These are phyloP conservation scores for Bipolaris bicolor DNA, from an alignment of 2,329 filamentous ascomycete genomes.

Conservation along the genomic window DNA sequence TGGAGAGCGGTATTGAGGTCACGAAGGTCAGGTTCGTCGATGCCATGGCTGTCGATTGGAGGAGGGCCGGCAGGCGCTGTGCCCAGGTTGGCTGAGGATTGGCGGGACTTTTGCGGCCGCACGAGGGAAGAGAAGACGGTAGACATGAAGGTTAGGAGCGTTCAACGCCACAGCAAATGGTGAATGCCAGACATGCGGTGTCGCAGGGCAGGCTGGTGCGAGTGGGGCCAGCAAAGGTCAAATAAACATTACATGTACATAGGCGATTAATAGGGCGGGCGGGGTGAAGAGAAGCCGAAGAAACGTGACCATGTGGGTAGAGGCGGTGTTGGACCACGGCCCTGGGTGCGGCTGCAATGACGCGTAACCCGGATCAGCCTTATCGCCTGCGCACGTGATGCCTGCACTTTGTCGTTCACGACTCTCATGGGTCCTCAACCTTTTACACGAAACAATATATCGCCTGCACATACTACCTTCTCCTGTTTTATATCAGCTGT, in stretches of 20 bases:
- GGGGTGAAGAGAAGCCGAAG: slow-evolving; percentile 4
- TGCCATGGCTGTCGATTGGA: slow-evolving; percentile 17
- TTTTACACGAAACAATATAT: not conserved
- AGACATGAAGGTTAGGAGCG: slow-evolving; percentile 32
- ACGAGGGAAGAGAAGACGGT: slow-evolving; percentile 47
- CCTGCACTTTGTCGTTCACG: slow-evolving; percentile 2
- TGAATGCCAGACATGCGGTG: slow-evolving; percentile 13
- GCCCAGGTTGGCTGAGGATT: slow-evolving; percentile 18
- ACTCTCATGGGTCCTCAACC: not conserved
- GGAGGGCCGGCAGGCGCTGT: slow-evolving; percentile 13
- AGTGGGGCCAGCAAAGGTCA: slow-evolving; percentile 4
- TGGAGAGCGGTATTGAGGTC: slow-evolving; percentile 74
- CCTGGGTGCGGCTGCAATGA: slow-evolving; percentile 13
- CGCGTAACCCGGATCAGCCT: slow-evolving; percentile 24
- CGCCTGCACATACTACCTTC: too few species aligned
- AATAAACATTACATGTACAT: slow-evolving; percentile 20
- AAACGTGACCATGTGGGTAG: slow-evolving; percentile 1
- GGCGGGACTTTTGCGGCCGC: slow-evolving; percentile 32
- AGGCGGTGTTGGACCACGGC: slow-evolving; percentile 2
- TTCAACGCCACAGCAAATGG: slow-evolving; percentile 11
- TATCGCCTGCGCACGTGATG: slow-evolving; percentile 19
- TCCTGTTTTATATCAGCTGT: too few species aligned
- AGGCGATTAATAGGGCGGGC: slow-evolving; percentile 7
- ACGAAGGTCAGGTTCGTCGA: slow-evolving; percentile 67
- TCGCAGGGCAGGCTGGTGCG: not conserved